These are phyloP conservation scores for Penicillium desertorum DNA, from an alignment of 495 filamentous ascomycete genomes.

Conservation along the genomic window DNA sequence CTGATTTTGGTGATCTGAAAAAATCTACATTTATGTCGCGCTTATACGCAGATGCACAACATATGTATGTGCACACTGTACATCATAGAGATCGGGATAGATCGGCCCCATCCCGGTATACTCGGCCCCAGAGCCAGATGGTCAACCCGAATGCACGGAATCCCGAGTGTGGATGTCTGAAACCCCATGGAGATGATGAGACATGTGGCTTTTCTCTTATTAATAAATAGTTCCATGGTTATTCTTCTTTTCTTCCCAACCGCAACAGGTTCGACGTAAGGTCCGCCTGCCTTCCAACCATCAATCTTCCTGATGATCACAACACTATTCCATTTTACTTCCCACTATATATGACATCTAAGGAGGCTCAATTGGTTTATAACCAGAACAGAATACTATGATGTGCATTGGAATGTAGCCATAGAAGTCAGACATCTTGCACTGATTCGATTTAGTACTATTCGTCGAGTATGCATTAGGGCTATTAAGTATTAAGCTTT, in stretches of 20 bases:
- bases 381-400: too few relatives aligned
- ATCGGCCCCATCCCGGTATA: constrained; percentile 8
- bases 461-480: not conserved
- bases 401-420: too few relatives aligned
- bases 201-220: constrained; percentile 7
- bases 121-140: constrained; percentile 6
- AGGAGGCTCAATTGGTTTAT: too few relatives aligned
- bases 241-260: not conserved
- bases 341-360: too few relatives aligned
- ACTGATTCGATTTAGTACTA: not conserved
- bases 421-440: not conserved
- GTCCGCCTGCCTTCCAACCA: not conserved
- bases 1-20: not conserved
- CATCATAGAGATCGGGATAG: constrained; percentile 5
- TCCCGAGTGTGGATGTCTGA: constrained; percentile 7
- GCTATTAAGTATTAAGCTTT: too few relatives aligned
- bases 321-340: too few relatives aligned
- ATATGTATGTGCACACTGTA: too few relatives aligned
- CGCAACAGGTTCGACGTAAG: not conserved
- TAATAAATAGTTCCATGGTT: not conserved
- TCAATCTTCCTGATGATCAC: too few relatives aligned
- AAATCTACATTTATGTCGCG: not conserved
- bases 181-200: constrained; percentile 10
- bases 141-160: constrained; percentile 9
- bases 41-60: not conserved